Percentiles rank a stretch among this genome's conserved stretches.
These are phyloP conservation scores for Balansia obtecta DNA, from an alignment of 2,329 filamentous ascomycete species.

Conservation along the genomic window DNA sequence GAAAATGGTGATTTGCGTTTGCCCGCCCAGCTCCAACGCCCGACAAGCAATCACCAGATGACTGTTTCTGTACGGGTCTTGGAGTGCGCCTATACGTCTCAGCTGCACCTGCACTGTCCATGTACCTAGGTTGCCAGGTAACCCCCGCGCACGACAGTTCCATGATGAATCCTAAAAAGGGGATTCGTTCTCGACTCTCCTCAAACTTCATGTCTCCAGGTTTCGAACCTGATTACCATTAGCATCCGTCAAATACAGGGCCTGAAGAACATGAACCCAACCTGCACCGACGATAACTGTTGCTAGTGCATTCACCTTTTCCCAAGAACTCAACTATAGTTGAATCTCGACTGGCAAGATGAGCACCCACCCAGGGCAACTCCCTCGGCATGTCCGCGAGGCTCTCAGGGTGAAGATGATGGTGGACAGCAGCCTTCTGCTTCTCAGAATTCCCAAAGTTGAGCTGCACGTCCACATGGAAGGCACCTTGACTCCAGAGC, in stretches of 20 bases:
- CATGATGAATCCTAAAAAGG: neutral
- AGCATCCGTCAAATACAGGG: no score
- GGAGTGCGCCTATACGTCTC: neutral
- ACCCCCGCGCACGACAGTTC: no score
- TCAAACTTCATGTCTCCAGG: no score
- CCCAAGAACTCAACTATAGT: neutral
- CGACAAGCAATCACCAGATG: neutral
- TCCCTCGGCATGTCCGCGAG: neutral
- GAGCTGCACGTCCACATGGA: constrained; percentile 73
- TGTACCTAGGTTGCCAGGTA: neutral
- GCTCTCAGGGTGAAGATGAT: neutral
- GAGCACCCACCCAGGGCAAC: neutral
- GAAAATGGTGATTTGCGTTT: neutral
- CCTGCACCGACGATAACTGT: no score
- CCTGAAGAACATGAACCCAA: no score
- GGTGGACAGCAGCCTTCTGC: neutral
- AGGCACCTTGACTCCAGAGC: constrained; percentile 53
- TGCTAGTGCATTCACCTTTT: neutral
- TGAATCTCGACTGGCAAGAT: neutral
- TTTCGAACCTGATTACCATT: no score
- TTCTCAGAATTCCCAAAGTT: constrained; percentile 49
- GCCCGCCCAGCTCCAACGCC: no score
- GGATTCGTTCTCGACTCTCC: neutral
- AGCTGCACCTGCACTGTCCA: neutral
- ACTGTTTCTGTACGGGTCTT: no score